phyloP scores from a whole-genome alignment of 176 grass and related monocot species.

The Saccharum spontaneum region DNA sequence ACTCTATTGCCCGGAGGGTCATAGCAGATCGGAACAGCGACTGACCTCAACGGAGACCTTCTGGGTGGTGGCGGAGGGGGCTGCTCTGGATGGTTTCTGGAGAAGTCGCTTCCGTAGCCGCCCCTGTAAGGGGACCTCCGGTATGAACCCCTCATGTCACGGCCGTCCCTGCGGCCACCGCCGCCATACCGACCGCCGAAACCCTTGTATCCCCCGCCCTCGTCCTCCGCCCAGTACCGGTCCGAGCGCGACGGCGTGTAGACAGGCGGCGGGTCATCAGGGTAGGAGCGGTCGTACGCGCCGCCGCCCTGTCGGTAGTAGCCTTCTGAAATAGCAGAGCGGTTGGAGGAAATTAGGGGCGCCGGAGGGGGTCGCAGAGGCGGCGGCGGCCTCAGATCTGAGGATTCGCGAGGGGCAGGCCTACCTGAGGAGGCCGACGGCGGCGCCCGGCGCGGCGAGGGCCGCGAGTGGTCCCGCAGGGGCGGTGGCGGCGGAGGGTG shows the following conservation, averaged over 20 bases:
- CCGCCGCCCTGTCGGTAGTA: constrained; percentile 56
- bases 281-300: constrained; percentile 55
- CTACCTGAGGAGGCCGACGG: constrained; percentile 50
- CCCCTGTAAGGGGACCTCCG: constrained; percentile 50
- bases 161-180: constrained; percentile 48
- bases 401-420: not conserved
- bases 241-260: constrained; percentile 66
- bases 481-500: constrained; percentile 47
- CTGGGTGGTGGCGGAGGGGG: constrained; percentile 48
- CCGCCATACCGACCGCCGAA: constrained; percentile 54
- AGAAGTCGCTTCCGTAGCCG: constrained; percentile 50
- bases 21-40: constrained; percentile 64
- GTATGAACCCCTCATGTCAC: constrained; percentile 60
- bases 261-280: constrained; percentile 44
- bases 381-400: constrained; percentile 49
- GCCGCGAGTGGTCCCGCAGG: constrained; percentile 44
- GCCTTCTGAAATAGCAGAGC: constrained; percentile 48
- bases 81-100: constrained; percentile 48
- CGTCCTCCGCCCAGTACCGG: constrained; percentile 65
- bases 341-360: constrained; percentile 27
- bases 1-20: constrained; percentile 45
- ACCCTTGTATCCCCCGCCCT: constrained; percentile 41
- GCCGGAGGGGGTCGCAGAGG: not conserved
- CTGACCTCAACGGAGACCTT: constrained; percentile 69
- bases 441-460: constrained; percentile 48